Evolutionary conservation across 1,284 basidiomycete species (phyloP), one percentile per base, ranked within the genome.

Genomic region (Porodaedalea pini): DNA sequence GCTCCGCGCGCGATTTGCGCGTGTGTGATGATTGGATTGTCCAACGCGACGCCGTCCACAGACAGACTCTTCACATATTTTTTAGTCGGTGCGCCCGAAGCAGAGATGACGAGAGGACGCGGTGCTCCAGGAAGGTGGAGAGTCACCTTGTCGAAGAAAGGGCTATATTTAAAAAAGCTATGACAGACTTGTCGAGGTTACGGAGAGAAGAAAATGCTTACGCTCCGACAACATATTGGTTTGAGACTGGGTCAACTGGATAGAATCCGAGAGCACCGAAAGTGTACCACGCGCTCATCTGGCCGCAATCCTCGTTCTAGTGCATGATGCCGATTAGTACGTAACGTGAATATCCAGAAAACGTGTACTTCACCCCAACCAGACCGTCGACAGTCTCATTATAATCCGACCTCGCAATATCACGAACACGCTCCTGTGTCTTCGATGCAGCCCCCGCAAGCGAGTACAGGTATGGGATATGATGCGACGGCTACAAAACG

Each of bases 261-360:
- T 93, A 94, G 71, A 93, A 88, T 0, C 91, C 90, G 67, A 94
- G 75, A 1, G 87, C 83, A 44, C 83, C 85, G 71, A 92, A 93
- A 10, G 92, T 76, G 67, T 87, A 92, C 90, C 90, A 93, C 0
- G 90, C 86, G 64, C 85, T 89, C 88, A 92, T 92, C 68, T 93
- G 91, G 0, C 91, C 90, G 63, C 90, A 92, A 65, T 94, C 91
- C 68, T 94, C 91, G 65, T 93, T 94, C 83, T 90, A 54, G 50
- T 43, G 10, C 47, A 32, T 51, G 54, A 60, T 21, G 4, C 51
- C 45, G 32, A 39, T 23, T 23, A 32, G 29, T 29, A 37, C 7
- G 6, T 17, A 43, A 48, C 48, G 34, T 55, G 37, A 49, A 41
- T 23, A 17, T 39, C 45, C 34, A 17, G 17, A 44, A 56, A 5